phyloP scores from a whole-genome alignment of 2,329 filamentous ascomycete genomes.

The Capronia coronata region DNA sequence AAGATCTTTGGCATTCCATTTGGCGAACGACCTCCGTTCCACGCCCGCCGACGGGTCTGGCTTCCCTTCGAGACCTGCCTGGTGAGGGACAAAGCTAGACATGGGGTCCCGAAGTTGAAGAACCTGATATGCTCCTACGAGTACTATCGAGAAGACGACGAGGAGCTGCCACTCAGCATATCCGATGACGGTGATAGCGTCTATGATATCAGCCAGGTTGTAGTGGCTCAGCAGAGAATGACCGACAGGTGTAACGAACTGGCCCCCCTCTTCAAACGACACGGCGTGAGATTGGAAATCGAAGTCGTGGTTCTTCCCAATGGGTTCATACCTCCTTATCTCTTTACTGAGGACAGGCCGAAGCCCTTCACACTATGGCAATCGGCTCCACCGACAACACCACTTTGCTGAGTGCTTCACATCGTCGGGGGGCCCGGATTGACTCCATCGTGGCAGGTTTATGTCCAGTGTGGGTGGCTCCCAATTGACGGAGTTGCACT shows the following conservation, averaged over 20 bases:
- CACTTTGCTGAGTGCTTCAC: background rate
- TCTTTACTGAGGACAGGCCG: constrained; percentile 26
- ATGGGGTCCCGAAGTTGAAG: constrained; percentile 24
- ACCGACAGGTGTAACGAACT: constrained; percentile 21
- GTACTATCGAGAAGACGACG: constrained; percentile 25
- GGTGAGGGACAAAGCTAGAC: constrained; percentile 22
- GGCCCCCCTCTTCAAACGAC: constrained; percentile 17
- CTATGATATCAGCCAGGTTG: constrained; percentile 18
- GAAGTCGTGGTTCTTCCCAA: constrained; percentile 24
- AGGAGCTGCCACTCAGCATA: constrained; percentile 8
- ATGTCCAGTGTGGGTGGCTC: too few species aligned
- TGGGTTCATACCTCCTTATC: constrained; percentile 29
- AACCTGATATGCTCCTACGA: constrained; percentile 26
- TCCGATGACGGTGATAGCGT: constrained; percentile 18
- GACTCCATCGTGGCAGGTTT: too few species aligned
- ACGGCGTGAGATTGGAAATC: constrained; percentile 19
- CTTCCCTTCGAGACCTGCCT: constrained; percentile 25
- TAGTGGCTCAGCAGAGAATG: constrained; percentile 19
- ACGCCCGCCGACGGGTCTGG: constrained; percentile 17
- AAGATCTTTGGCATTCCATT: constrained; percentile 26
- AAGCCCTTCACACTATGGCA: constrained; percentile 21
- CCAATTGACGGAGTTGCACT: too few species aligned
- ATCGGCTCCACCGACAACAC: constrained; percentile 8
- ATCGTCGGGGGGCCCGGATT: too few species aligned
- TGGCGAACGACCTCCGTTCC: constrained; percentile 22